These are phyloP conservation scores for Ophiostoma angusticollis DNA, from an alignment of 2,329 filamentous ascomycete genomes.

Conservation along the genomic window DNA sequence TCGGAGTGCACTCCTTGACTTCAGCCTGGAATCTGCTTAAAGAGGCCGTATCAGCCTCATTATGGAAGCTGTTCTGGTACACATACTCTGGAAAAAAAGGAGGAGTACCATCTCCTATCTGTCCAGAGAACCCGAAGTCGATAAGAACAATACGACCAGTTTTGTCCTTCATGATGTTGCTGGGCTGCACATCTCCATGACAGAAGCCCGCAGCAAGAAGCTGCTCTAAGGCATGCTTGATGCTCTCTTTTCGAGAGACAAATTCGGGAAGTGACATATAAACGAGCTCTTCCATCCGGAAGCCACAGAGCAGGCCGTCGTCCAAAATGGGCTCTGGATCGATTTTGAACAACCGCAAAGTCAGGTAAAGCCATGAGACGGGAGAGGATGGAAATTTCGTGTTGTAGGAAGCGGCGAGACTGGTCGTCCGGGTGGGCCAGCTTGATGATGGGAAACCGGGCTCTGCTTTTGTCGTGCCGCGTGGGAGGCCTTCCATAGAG, in stretches of 20 bases:
- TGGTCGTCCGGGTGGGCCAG: slow-evolving; percentile 4
- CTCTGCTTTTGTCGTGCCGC: slow-evolving; percentile 2
- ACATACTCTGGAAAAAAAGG: slow-evolving; percentile 1
- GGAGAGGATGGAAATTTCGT: slow-evolving; percentile 3
- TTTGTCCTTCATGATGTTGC: slow-evolving; percentile 4
- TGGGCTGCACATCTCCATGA: slow-evolving; percentile 3
- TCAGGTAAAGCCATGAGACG: slow-evolving; percentile 2
- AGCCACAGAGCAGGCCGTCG: slow-evolving; percentile 1
- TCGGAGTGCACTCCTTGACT: slow-evolving; percentile 2
- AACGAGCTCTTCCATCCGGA: slow-evolving; percentile 2
- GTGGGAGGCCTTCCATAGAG: slow-evolving; percentile 2
- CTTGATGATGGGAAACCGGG: slow-evolving; percentile 3
- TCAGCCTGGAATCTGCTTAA: neutral
- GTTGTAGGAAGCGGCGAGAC: slow-evolving; percentile 3
- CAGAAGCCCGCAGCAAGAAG: neutral
- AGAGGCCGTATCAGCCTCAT: slow-evolving; percentile 2
- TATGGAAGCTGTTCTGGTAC: slow-evolving; percentile 1
- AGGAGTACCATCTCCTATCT: slow-evolving; percentile 1
- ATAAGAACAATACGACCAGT: slow-evolving; percentile 3
- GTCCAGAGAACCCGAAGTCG: slow-evolving; percentile 4
- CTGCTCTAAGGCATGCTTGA: slow-evolving; percentile 1
- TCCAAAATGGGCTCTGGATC: slow-evolving; percentile 4
- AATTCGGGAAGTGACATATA: slow-evolving; percentile 2
- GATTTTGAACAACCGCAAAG: slow-evolving; percentile 1
- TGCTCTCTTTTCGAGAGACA: slow-evolving; percentile 3